These are phyloP conservation scores for Cutaneotrichosporon spelunceum DNA, from an alignment of 1,284 basidiomycete genomes.

Conservation along the genomic window DNA sequence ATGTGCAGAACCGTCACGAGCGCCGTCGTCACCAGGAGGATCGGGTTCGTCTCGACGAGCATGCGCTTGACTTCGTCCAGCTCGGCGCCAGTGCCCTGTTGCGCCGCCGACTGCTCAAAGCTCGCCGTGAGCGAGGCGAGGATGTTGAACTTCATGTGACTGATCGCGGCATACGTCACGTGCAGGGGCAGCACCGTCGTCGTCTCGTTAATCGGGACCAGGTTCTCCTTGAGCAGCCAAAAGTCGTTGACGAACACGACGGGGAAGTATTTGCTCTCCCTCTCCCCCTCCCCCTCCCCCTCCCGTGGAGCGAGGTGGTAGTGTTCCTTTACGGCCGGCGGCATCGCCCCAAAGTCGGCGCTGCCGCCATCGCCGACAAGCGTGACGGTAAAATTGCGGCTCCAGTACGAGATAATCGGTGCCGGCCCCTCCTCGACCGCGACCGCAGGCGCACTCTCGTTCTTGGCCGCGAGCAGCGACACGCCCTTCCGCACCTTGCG, in stretches of 20 bases:
- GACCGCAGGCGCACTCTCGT: slow-evolving; percentile 48
- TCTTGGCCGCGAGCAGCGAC: slow-evolving; percentile 64
- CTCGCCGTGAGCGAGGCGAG: slow-evolving; percentile 73
- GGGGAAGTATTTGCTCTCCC: slow-evolving; percentile 68
- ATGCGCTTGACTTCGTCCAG: slow-evolving; percentile 91
- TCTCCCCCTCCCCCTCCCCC: too few relatives aligned
- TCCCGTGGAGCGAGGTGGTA: slow-evolving; percentile 56
- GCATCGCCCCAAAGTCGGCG: slow-evolving; percentile 61
- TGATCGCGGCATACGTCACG: slow-evolving; percentile 78
- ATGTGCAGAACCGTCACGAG: slow-evolving; percentile 82
- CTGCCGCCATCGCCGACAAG: slow-evolving; percentile 66
- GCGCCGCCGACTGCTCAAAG: slow-evolving; percentile 70
- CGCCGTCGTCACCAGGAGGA: slow-evolving; percentile 69
- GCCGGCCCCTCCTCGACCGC: slow-evolving; percentile 28
- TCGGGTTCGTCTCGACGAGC: slow-evolving; percentile 89
- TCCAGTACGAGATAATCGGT: slow-evolving; percentile 71
- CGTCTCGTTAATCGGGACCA: slow-evolving; percentile 73
- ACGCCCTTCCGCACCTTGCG: slow-evolving; percentile 73
- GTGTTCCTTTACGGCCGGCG: slow-evolving; percentile 58
- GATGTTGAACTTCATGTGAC: slow-evolving; percentile 70
- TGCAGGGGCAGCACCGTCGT: slow-evolving; percentile 70
- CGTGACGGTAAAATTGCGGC: slow-evolving; percentile 79
- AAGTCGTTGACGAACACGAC: slow-evolving; percentile 93
- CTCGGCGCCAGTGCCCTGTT: slow-evolving; percentile 66
- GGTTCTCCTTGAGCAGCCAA: slow-evolving; percentile 76